Base-by-base conservation (phyloP, 208 protist genomes). In the Trypanosoma brucei region DNA sequence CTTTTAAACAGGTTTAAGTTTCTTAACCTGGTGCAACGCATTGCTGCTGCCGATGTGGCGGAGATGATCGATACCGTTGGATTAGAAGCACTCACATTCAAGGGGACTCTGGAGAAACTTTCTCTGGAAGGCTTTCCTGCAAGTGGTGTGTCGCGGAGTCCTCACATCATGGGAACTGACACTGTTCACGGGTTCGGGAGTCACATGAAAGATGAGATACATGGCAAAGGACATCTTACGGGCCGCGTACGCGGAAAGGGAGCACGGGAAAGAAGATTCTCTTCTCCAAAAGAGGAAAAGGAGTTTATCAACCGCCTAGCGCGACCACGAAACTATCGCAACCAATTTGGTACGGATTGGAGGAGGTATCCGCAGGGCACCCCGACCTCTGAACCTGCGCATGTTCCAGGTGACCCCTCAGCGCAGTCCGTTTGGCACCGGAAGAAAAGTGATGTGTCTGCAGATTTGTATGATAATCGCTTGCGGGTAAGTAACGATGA, bases 1-100 rank as follows among this genome's bases (percentile, higher is more conserved):
- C 65, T 93, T 7, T 68, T 89, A 42, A 81, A 92, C 57, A 82
- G 90, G 48, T 95, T 95, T 59, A 95, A 93, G 65, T 64, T 93
- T 58, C 69, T 95, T 13, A 83, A 83, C 33, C 67, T 95, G 36
- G 90, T 93, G 30, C 90, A 93, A 69, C 80, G 81, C 0, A 80
- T 95, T 30, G 90, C 90, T 1, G 84, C 92, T 49, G 73, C 70
- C 11, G 90, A 95, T 54, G 84, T 95, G 46, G 66, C 79, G 45
- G 84, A 91, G 58, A 81, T 95, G 75, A 80, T 95, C 39, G 76
- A 88, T 38, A 85, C 77, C 3, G 75, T 92, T 3, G 90, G 90
- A 0, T 59, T 93, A 3, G 90, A 93, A 6, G 80, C 78, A 1
- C 52, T 95, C 2, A 55, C 70, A 3, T 88, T 72, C 55, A 89